Percentiles rank a stretch among this genome's conserved stretches.
These are phyloP conservation scores for Limonomyces culmigenus DNA, from an alignment of 1,284 basidiomycete species.

Conservation along the genomic window DNA sequence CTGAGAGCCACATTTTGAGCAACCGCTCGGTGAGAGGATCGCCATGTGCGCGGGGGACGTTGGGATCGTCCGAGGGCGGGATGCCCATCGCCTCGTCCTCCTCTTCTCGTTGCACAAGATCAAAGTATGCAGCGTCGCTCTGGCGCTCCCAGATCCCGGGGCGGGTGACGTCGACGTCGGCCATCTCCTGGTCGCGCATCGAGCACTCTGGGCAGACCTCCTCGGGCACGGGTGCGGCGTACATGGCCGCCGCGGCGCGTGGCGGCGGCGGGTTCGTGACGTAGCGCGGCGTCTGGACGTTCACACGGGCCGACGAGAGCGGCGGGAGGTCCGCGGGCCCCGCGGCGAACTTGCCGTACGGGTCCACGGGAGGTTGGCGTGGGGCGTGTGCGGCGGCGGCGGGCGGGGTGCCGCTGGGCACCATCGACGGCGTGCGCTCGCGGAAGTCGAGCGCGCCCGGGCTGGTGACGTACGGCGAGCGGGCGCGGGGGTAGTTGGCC, in stretches of 20 bases:
- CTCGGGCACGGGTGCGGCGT: conserved; percentile 25
- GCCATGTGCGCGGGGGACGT: conserved; percentile 45
- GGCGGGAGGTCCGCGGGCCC: no score
- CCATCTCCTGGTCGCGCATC: conserved; percentile 98
- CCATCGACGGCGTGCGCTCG: conserved; percentile 21
- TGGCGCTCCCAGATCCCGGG: conserved; percentile 84
- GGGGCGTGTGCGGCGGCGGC: no score
- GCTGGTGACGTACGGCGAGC: no score
- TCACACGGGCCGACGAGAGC: no score
- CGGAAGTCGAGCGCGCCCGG: conserved; percentile 26
- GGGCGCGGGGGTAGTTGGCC: no score
- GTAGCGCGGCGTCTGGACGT: conserved; percentile 59
- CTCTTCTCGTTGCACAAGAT: conserved; percentile 59
- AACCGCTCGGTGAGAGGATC: conserved; percentile 63
- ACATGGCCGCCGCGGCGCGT: conserved; percentile 40
- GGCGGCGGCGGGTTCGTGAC: conserved; percentile 40
- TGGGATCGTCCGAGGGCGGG: conserved; percentile 25
- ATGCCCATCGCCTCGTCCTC: conserved; percentile 42
- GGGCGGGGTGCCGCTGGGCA: conserved; percentile 15
- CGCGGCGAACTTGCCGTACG: no score
- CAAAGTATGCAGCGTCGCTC: conserved; percentile 72
- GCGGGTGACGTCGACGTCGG: conserved; percentile 79
- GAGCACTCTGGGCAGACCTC: conserved; percentile 96
- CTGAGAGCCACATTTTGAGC: conserved; percentile 73
- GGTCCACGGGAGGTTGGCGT: no score